These are phyloP conservation scores for Funneliformis mosseae DNA, from an alignment of 192 early-diverging fungal species.

Conservation along the genomic window DNA sequence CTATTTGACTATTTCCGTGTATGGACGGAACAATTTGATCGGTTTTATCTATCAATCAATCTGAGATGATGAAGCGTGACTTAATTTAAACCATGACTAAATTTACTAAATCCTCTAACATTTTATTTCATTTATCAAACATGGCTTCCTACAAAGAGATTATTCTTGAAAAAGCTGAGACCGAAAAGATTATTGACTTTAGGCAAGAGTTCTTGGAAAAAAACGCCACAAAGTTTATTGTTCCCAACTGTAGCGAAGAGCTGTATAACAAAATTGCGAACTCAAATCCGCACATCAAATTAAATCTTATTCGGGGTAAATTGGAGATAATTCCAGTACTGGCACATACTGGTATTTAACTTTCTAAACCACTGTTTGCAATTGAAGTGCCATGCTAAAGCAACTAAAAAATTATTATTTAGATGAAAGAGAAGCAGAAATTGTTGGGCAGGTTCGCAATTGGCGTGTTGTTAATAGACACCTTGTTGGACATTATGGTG, in stretches of 20 bases:
- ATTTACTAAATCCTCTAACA: too few relatives aligned
- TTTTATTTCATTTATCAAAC: neutral
- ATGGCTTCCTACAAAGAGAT: neutral
- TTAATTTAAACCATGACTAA: too few relatives aligned
- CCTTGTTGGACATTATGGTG: conserved; percentile 1
- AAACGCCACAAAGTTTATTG: conserved; percentile 5
- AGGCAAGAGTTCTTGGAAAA: neutral
- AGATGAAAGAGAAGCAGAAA: conserved; percentile 19
- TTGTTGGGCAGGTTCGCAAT: neutral
- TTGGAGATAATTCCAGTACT: neutral
- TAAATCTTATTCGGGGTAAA: conserved; percentile 9
- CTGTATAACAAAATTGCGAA: conserved; percentile 11
- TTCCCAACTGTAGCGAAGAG: conserved; percentile 19
- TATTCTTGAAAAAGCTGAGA: neutral
- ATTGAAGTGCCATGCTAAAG: neutral
- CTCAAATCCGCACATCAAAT: neutral
- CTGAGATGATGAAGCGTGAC: too few relatives aligned
- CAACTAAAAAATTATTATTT: conserved; percentile 6
- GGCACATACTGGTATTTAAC: neutral
- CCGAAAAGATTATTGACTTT: neutral
- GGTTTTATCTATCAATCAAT: too few relatives aligned
- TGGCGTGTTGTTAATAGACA: neutral
- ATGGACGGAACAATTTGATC: too few relatives aligned
- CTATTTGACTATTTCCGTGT: too few relatives aligned
- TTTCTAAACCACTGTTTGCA: conserved; percentile 26